Evolutionary conservation across 805 yeast genomes (phyloP), one percentile per base, ranked within the genome.

Genomic region (Barnettozyma sucrosica): DNA sequence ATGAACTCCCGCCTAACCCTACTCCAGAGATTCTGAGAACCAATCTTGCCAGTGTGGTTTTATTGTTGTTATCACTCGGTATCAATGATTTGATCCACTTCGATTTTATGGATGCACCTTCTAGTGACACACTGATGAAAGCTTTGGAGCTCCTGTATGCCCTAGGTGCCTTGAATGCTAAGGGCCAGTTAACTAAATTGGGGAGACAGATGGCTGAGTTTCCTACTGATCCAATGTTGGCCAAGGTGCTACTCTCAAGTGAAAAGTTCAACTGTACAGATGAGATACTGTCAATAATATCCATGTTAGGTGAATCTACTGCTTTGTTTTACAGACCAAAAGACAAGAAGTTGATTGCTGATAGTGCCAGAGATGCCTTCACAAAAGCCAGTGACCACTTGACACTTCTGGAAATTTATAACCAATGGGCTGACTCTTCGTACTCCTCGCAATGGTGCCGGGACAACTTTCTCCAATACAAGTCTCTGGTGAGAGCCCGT

Each of bases 21-120:
- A 81, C 86, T 0, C 98, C 99, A 0, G 99, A 93, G 57, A 92
- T 93, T n/a, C 69, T 89, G 47, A 69, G 99, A 47, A 86, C 85
- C 20, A 90, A 92, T 57, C 66, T 93, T 36, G 74, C 90, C 0
- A 75, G 85, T 44, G 87, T 89, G 2, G 84, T 92, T 3, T 68
- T 93, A 28, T 67, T 89, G 50, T 68, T 93, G 45, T 71, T 90
- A 46, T 86, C 96, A 0, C 70, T 93, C 61, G 98, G 98, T 0
- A 81, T 93, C 34, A 80, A 81, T 25, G 96, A 93, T 60, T 64
- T 93, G 49, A 64, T 90, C 24, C 76, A 79, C 47, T 90, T 93
- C 62, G 96, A 92, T 46, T 89, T 93, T 57, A 77, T 93, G 81
- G 99, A 93, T 60, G 80, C 88, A 7, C 99, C 99, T 1, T 78